A percentile compares a stretch with the other conserved stretches of the same genome.
Conservation (phyloP, 2,329 filamentous ascomycete genomes). For the Lachnellula subtilissima region DNA sequence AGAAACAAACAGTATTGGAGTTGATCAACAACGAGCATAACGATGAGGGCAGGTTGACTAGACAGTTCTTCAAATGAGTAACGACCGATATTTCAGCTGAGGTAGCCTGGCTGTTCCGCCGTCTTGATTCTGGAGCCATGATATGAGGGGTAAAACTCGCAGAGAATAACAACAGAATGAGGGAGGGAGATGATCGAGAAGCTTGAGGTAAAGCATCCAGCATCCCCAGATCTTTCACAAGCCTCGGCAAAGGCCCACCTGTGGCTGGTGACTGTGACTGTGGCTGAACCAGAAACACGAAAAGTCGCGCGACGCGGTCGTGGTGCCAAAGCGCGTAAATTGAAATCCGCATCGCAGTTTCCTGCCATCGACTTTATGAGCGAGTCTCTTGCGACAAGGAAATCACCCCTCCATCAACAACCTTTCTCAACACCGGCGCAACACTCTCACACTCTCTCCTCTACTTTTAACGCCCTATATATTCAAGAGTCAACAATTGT, state of each 20-base stretch:
- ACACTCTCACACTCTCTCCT: neutral
- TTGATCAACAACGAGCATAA: conserved; percentile 82
- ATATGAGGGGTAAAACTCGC: conserved; percentile 1
- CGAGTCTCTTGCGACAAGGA: conserved; percentile 19
- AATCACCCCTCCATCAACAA: conserved; percentile 7
- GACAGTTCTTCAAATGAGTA: conserved; percentile 78
- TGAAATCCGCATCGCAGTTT: conserved; percentile 8
- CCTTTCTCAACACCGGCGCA: conserved; percentile 1
- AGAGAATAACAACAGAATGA: neutral
- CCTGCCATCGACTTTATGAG: conserved; percentile 12
- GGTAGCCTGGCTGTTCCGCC: conserved; percentile 54
- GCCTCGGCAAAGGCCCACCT: conserved; percentile 1
- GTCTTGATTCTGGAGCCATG: conserved; percentile 23
- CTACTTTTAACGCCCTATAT: neutral
- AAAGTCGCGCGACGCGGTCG: neutral
- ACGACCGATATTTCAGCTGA: conserved; percentile 80
- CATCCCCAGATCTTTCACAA: neutral
- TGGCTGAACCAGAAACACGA: conserved; percentile 1
- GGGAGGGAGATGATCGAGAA: neutral
- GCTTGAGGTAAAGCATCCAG: neutral
- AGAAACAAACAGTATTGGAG: conserved; percentile 71
- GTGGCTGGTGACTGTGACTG: neutral
- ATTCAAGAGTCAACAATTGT: neutral
- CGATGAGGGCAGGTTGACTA: conserved; percentile 85
- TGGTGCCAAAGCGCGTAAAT: conserved; percentile 3